These are phyloP conservation scores for Coemansia sp. DNA, from an alignment of 192 early-diverging fungal genomes.

Conservation along the genomic window DNA sequence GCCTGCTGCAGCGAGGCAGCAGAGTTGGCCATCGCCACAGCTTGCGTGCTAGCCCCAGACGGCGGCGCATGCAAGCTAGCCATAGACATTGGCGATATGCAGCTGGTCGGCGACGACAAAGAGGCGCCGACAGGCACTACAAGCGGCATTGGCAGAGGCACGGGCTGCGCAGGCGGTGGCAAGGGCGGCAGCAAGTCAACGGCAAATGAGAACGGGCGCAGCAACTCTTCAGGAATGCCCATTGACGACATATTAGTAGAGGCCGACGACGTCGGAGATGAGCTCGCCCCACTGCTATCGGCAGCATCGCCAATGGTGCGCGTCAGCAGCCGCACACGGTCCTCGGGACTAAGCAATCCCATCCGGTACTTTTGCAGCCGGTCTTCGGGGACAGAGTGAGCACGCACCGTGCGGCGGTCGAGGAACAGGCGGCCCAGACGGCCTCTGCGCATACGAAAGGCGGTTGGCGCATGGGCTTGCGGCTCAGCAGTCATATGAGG, in stretches of 20 bases:
- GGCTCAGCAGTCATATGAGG: conserved; percentile 1
- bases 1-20: background rate
- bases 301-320: background rate
- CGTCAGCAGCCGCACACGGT: conserved; percentile 21
- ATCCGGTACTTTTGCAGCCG: conserved; percentile 28
- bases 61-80: background rate
- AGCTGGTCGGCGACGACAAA: background rate
- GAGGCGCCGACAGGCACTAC: background rate
- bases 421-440: conserved; percentile 35
- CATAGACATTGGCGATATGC: background rate
- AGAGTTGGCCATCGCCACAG: background rate
- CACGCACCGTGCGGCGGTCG: conserved; percentile 31
- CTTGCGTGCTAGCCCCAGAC: background rate
- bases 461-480: conserved; percentile 2
- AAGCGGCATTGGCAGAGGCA: background rate
- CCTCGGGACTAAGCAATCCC: conserved; percentile 32
- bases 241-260: background rate
- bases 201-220: conserved; percentile 40
- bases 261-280: background rate
- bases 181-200: background rate
- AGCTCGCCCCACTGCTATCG: background rate
- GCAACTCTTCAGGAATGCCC: conserved; percentile 22
- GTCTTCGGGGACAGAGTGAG: background rate
- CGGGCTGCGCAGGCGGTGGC: background rate
- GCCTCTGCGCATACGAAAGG: conserved; percentile 40